Evolutionary conservation across 2,329 filamentous ascomycete genomes (phyloP).

Genomic region (Xylariales sp.): DNA sequence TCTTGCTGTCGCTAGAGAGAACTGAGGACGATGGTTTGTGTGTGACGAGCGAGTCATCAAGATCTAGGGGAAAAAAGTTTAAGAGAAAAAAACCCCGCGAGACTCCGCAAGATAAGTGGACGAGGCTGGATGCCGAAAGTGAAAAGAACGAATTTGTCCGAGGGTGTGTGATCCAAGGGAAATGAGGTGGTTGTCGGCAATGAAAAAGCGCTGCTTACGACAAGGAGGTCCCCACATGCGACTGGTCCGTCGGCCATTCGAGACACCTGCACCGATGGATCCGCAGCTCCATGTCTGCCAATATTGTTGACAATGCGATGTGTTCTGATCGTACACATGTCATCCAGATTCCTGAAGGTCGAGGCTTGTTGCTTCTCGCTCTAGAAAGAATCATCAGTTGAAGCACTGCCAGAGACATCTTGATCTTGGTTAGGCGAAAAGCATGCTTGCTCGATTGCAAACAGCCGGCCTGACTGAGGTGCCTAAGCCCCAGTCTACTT

Average conservation of each 20-base stretch:
- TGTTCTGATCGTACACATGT: not conserved
- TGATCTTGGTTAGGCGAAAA: too few species aligned
- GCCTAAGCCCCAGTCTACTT: slow-evolving; percentile 2
- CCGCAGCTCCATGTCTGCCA: not conserved
- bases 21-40: too few species aligned
- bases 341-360: slow-evolving; percentile 2
- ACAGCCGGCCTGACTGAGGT: too few species aligned
- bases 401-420: too few species aligned
- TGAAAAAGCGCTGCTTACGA: slow-evolving; percentile 12
- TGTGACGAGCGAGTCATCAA: slow-evolving; percentile 2
- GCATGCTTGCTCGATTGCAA: not conserved
- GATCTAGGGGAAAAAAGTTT: slow-evolving; percentile 5
- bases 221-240: slow-evolving; percentile 9
- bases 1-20: too few species aligned
- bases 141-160: slow-evolving; percentile 6
- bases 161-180: slow-evolving; percentile 8
- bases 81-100: slow-evolving; percentile 7
- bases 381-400: not conserved
- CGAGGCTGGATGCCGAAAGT: slow-evolving; percentile 11
- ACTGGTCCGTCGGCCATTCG: slow-evolving; percentile 10
- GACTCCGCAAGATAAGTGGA: slow-evolving; percentile 7
- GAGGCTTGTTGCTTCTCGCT: not conserved
- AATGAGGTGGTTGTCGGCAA: slow-evolving; percentile 13
- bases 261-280: slow-evolving; percentile 7
- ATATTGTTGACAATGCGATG: not conserved